Evolutionary conservation across 2,329 filamentous ascomycete genomes (phyloP).

Genomic region (Ophiostoma ulmi): DNA sequence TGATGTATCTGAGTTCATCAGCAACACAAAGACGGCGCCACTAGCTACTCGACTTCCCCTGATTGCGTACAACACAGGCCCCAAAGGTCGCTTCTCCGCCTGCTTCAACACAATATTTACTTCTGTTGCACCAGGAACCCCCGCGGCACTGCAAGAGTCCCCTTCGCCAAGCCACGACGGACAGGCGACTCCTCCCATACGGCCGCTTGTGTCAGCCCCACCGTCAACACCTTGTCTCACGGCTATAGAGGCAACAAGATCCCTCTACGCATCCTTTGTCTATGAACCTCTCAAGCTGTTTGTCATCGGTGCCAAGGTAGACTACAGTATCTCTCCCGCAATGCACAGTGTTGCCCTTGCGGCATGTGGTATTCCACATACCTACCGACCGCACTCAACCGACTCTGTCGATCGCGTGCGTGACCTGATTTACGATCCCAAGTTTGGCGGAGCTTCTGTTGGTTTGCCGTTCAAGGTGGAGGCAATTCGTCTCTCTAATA

Average conservation of each 20-base stretch:
- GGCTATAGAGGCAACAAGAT: slow-evolving; percentile 51
- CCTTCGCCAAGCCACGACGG: background rate
- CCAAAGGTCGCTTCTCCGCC: slow-evolving; percentile 39
- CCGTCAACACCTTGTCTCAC: slow-evolving; percentile 44
- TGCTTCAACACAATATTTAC: slow-evolving; percentile 47
- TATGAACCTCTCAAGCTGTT: slow-evolving; percentile 63
- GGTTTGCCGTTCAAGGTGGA: slow-evolving; percentile 66
- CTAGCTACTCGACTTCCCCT: slow-evolving; percentile 46
- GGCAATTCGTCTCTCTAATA: slow-evolving; percentile 58
- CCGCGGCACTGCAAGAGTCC: slow-evolving; percentile 17
- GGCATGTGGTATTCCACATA: slow-evolving; percentile 62
- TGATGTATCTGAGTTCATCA: slow-evolving; percentile 44
- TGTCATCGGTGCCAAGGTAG: slow-evolving; percentile 61
- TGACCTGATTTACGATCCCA: slow-evolving; percentile 50
- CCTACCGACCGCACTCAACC: slow-evolving; percentile 57
- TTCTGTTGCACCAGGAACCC: slow-evolving; percentile 42
- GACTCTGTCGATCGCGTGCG: slow-evolving; percentile 56
- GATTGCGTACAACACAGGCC: slow-evolving; percentile 43
- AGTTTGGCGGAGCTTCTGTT: slow-evolving; percentile 62
- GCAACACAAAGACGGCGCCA: slow-evolving; percentile 42
- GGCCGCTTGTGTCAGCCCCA: slow-evolving; percentile 30
- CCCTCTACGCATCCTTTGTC: slow-evolving; percentile 57
- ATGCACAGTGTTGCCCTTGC: slow-evolving; percentile 68
- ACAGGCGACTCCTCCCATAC: background rate
- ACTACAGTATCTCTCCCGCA: slow-evolving; percentile 64